phyloP scores from a whole-genome alignment of 1,284 basidiomycete species.

The Ceratobasidium sp. region DNA sequence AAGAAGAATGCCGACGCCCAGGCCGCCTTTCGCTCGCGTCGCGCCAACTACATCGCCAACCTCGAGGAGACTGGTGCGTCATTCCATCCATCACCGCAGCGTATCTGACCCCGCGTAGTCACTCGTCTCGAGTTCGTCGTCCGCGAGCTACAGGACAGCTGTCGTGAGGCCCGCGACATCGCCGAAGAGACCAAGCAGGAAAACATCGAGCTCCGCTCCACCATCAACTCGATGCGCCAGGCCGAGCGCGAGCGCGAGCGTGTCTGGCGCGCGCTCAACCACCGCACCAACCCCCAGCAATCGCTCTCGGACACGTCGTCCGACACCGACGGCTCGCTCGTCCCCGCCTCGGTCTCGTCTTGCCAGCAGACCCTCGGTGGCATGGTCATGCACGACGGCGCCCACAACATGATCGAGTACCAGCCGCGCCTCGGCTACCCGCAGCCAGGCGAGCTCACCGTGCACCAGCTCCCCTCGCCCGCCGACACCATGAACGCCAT shows the following conservation, averaged over 20 bases:
- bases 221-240: slow-evolving; percentile 39
- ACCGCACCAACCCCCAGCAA: slow-evolving; percentile 39
- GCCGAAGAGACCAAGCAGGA: slow-evolving; percentile 66
- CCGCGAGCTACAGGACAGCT: slow-evolving; percentile 78
- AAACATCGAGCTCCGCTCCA: slow-evolving; percentile 59
- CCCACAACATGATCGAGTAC: slow-evolving; percentile 32
- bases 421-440: slow-evolving; percentile 33
- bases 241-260: slow-evolving; percentile 41
- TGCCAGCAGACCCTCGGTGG: slow-evolving; percentile 27
- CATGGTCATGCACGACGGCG: slow-evolving; percentile 37
- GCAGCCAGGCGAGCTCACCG: slow-evolving; percentile 28
- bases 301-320: slow-evolving; percentile 39
- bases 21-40: slow-evolving; percentile 53
- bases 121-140: slow-evolving; percentile 81
- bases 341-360: slow-evolving; percentile 33
- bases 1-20: slow-evolving; percentile 85
- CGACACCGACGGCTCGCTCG: slow-evolving; percentile 41
- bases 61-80: slow-evolving; percentile 79
- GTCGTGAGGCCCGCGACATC: slow-evolving; percentile 68
- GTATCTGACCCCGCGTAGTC: slow-evolving; percentile 55
- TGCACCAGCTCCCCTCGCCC: slow-evolving; percentile 40
- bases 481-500: slow-evolving; percentile 41
- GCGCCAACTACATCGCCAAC: slow-evolving; percentile 85
- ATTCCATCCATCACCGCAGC: slow-evolving; percentile 3
- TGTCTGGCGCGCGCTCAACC: slow-evolving; percentile 42